These are phyloP conservation scores for Aspergillus bombycis DNA, from an alignment of 2,329 filamentous ascomycete species.

Conservation along the genomic window DNA sequence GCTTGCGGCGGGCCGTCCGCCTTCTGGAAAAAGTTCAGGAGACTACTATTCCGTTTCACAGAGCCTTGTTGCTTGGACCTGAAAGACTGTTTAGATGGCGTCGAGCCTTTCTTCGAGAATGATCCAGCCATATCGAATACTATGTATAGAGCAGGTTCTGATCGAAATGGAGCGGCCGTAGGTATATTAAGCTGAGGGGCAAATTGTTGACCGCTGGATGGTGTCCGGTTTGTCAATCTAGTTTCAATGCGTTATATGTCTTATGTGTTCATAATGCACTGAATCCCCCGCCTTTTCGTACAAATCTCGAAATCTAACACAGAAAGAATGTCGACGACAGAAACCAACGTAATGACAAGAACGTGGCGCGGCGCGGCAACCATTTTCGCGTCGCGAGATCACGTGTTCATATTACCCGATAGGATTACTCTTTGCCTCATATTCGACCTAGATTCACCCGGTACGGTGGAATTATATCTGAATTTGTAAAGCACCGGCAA, in stretches of 20 bases:
- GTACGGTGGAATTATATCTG: background rate
- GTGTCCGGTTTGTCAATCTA: background rate
- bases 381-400: slow-evolving; percentile 26
- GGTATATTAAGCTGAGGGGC: background rate
- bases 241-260: background rate
- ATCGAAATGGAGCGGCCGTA: background rate
- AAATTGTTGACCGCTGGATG: background rate
- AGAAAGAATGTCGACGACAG: background rate
- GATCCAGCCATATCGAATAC: slow-evolving; percentile 28
- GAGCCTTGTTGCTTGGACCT: slow-evolving; percentile 22
- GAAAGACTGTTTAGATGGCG: slow-evolving; percentile 24
- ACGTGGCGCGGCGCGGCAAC: slow-evolving; percentile 17
- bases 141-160: background rate
- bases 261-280: background rate
- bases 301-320: background rate
- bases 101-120: slow-evolving; percentile 27
- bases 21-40: slow-evolving; percentile 76
- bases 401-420: slow-evolving; percentile 18
- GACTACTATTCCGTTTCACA: slow-evolving; percentile 61
- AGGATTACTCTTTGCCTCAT: background rate
- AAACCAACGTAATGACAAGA: slow-evolving; percentile 1
- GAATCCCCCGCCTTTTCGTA: background rate
- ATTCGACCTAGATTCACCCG: background rate
- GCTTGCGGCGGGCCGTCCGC: slow-evolving; percentile 58
- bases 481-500: background rate